Evolutionary conservation across 225 moss, liverwort and hornwort species (phyloP), one percentile per base, ranked within the genome.

Genomic region (Physcomitrium patens): DNA sequence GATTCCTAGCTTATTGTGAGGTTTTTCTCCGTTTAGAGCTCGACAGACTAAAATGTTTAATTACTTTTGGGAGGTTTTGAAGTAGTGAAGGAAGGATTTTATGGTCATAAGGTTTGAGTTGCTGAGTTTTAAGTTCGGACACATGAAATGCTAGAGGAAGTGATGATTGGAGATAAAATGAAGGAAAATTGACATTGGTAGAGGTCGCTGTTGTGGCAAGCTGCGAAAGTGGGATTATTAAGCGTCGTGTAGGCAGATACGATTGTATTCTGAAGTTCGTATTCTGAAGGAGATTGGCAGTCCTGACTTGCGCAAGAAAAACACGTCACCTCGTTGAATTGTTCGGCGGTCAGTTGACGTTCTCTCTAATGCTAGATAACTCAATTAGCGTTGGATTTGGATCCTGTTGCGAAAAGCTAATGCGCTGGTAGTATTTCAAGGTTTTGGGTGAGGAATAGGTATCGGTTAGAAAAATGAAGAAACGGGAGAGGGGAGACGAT

Each of bases 401-500:
- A 37, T 37, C 31, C 31, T 37, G 31, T 37, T 37, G 31, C 31
- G 31, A 37, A 37, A 37, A 37, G 31, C 31, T 37, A 37, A 37
- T 37, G 14, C 9, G 17, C 22, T 37, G 22, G 26, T 27, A 8
- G 59, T 24, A 20, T 48, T 14, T 60, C 17, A n/a, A 59, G 47
- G 9, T 60, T 41, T 60, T 26, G 22, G 63, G 48, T 19, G 46
- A 18, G 26, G 26, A n/a, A 58, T n/a, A 7, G 49, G 63, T 64
- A 8, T 52, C 50, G 50, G 19, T 53, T 63, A 41, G 26, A 7
- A 53, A 44, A 47, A 64, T 64, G 65, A 75, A 65, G 75, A 75
- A 66, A 54, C 65, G 75, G 54, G 65, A 56, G 31, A 65, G 75
- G 44, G 66, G 41, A 23, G 75, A 75, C 18, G 65, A 65, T 57